A percentile compares a stretch with the other conserved stretches of the same genome.
phyloP scores from a whole-genome alignment of 768 basidiomycete species.

The Russula sp. region DNA sequence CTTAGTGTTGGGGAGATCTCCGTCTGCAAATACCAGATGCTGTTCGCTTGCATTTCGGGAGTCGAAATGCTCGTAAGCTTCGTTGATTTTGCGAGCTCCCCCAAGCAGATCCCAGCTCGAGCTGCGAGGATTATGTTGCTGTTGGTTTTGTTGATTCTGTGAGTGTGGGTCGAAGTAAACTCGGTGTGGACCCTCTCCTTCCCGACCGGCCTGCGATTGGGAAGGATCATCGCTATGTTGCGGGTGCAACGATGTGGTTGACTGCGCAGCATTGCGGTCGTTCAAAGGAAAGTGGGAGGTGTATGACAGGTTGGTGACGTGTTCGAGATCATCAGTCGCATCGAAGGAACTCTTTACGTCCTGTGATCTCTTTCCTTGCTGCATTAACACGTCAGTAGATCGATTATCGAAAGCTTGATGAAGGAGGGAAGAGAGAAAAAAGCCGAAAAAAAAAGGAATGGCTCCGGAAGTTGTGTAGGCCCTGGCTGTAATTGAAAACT shows the following conservation, averaged over 20 bases:
- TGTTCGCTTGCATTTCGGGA: constrained; percentile 49
- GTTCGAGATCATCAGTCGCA: constrained; percentile 16
- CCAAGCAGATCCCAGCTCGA: constrained; percentile 52
- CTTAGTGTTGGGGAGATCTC: constrained; percentile 56
- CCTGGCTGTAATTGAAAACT: too few relatives aligned
- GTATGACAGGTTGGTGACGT: constrained; percentile 19
- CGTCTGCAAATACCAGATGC: constrained; percentile 57
- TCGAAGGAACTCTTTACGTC: not conserved
- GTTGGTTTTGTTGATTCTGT: not conserved
- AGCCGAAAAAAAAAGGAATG: not conserved
- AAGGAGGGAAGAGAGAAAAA: not conserved
- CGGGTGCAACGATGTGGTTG: constrained; percentile 2
- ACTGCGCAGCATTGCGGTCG: not conserved
- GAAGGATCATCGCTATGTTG: not conserved
- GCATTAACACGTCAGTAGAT: not conserved
- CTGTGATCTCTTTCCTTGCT: constrained; percentile 7
- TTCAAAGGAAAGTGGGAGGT: constrained; percentile 20
- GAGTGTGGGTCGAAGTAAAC: constrained; percentile 6
- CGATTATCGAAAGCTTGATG: constrained; percentile 16
- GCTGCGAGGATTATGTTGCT: constrained; percentile 16
- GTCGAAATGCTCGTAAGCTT: constrained; percentile 58
- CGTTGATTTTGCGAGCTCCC: constrained; percentile 52
- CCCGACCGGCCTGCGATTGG: constrained; percentile 5
- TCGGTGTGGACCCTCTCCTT: constrained; percentile 10
- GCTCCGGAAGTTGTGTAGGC: not conserved